Percentiles rank a stretch among this genome's conserved stretches.
These are phyloP conservation scores for Eragrostis curvula DNA, from an alignment of 176 grass and related monocot species.

Conservation along the genomic window DNA sequence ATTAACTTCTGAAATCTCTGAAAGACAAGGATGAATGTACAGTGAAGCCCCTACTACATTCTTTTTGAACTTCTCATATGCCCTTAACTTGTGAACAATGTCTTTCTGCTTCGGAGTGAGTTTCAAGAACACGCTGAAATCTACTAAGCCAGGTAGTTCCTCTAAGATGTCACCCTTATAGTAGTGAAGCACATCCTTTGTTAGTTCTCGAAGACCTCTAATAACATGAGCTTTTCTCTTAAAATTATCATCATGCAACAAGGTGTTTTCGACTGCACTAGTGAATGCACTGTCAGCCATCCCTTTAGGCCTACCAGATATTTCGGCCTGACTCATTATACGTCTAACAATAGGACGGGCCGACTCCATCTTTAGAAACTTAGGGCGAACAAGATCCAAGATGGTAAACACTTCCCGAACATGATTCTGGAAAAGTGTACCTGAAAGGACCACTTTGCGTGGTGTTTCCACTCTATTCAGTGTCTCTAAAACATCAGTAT, in stretches of 20 bases:
- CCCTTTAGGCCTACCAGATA: slow-evolving; percentile 62
- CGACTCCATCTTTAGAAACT: slow-evolving; percentile 78
- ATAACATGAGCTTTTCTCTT: slow-evolving; percentile 92
- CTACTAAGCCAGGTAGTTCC: slow-evolving; percentile 86
- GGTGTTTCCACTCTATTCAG: slow-evolving; percentile 83
- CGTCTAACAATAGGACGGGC: slow-evolving; percentile 68
- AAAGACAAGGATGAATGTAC: slow-evolving; percentile 84
- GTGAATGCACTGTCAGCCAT: slow-evolving; percentile 56
- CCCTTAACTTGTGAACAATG: slow-evolving; percentile 46
- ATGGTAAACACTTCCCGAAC: slow-evolving; percentile 89
- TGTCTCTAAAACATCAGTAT: slow-evolving; percentile 79
- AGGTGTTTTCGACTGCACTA: slow-evolving; percentile 68
- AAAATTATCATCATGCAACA: slow-evolving; percentile 68
- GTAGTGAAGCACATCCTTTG: slow-evolving; percentile 91
- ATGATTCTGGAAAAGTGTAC: slow-evolving; percentile 96
- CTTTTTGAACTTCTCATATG: slow-evolving; percentile 86
- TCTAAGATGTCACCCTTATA: slow-evolving; percentile 96
- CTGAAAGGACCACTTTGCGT: slow-evolving; percentile 95
- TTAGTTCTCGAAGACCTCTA: slow-evolving; percentile 86
- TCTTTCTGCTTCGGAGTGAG: slow-evolving; percentile 71
- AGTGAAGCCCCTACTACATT: slow-evolving; percentile 60
- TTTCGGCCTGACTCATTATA: slow-evolving; percentile 78
- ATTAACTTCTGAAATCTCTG: slow-evolving; percentile 68
- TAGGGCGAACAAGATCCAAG: slow-evolving; percentile 90
- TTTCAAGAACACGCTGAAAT: slow-evolving; percentile 82